Evolutionary conservation across 169 alveolate genomes (phyloP).

Genomic region (Perkinsus olseni): DNA sequence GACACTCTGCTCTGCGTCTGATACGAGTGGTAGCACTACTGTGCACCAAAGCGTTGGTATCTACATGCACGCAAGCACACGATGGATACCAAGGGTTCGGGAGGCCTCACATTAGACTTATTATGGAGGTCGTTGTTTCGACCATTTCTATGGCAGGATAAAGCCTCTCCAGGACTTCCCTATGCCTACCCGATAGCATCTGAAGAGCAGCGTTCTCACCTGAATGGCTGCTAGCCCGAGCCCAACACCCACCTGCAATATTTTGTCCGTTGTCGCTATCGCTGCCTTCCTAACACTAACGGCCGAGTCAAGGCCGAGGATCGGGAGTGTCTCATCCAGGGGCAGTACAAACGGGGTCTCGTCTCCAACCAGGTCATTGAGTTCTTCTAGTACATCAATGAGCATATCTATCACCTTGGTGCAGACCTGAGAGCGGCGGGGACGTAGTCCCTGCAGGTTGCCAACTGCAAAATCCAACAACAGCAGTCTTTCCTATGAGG

Average conservation of each 20-base stretch:
- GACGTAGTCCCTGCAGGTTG: too few species aligned
- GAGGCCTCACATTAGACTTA: background rate
- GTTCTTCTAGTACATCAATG: background rate
- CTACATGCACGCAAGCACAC: background rate
- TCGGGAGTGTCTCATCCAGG: background rate
- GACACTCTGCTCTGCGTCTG: background rate
- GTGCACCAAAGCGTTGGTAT: background rate
- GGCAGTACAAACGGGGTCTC: background rate
- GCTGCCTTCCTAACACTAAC: background rate
- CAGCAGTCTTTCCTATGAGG: background rate
- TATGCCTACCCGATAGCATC: background rate
- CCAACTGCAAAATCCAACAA: background rate
- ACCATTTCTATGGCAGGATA: background rate
- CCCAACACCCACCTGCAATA: background rate
- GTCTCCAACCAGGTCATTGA: background rate
- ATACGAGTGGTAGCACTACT: background rate
- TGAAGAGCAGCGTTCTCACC: background rate
- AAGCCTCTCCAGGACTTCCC: background rate
- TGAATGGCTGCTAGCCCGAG: background rate
- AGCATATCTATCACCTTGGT: background rate
- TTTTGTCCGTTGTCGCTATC: background rate
- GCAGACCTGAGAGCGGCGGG: background rate
- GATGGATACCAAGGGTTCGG: background rate
- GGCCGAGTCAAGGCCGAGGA: background rate
- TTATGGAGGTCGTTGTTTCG: background rate